phyloP scores from a whole-genome alignment of 345 rosid genomes.

The Adansonia digitata region DNA sequence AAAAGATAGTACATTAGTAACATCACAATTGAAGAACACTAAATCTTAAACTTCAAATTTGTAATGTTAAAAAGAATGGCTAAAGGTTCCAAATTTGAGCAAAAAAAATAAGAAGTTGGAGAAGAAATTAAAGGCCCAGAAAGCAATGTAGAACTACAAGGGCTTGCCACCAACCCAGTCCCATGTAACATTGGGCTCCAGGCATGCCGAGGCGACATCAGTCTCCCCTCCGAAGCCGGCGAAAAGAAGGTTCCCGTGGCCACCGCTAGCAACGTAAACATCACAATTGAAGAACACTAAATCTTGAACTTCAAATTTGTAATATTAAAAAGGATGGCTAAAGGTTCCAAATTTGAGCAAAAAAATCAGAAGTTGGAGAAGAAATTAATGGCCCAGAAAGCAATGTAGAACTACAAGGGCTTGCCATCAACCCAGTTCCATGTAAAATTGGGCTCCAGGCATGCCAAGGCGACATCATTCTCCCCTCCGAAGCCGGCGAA shows the following conservation, averaged over 20 bases:
- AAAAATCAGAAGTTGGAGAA: conserved; percentile 60
- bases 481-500: conserved; percentile 41
- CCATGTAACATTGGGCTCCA: conserved; percentile 40
- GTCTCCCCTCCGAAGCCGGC: conserved; percentile 30
- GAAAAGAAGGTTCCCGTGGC: conserved; percentile 46
- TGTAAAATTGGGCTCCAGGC: conserved; percentile 44
- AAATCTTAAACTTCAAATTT: not conserved
- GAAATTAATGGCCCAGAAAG: conserved; percentile 26
- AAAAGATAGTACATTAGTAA: conserved; percentile 17
- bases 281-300: not conserved
- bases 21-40: not conserved
- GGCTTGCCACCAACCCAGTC: conserved; percentile 33
- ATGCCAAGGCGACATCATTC: conserved; percentile 16
- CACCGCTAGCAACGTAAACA: conserved; percentile 35
- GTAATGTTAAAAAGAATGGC: conserved; percentile 13
- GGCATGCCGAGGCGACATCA: conserved; percentile 23
- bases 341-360: conserved; percentile 41
- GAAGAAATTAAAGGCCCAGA: conserved; percentile 34
- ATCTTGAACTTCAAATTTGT: no score
- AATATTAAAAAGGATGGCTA: conserved; percentile 22
- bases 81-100: conserved; percentile 44
- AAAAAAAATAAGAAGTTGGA: conserved; percentile 52
- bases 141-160: conserved; percentile 36
- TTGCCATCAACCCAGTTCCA: conserved; percentile 21
- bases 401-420: conserved; percentile 50